These are phyloP conservation scores for Melanopsichium pennsylvanicum DNA, from an alignment of 1,284 basidiomycete genomes.

Conservation along the genomic window DNA sequence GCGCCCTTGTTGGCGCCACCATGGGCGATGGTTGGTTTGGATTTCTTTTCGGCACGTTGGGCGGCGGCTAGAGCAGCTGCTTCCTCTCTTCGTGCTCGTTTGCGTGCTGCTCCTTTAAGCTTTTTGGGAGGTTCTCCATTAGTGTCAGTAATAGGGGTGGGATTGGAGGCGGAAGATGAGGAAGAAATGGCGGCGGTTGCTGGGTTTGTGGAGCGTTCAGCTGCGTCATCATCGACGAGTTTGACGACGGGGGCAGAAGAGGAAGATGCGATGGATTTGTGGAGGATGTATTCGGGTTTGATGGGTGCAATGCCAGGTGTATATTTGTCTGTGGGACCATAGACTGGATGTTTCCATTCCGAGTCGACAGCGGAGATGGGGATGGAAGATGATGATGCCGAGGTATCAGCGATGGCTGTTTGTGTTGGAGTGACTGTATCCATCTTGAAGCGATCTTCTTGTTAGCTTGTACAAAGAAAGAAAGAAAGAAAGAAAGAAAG, in stretches of 20 bases:
- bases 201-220: constrained; percentile 27
- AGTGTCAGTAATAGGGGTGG: background rate
- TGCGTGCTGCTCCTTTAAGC: constrained; percentile 46
- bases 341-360: constrained; percentile 43
- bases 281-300: constrained; percentile 42
- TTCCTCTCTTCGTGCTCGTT: constrained; percentile 34
- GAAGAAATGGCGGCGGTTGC: constrained; percentile 2
- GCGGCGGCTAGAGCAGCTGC: constrained; percentile 25
- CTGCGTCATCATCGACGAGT: constrained; percentile 29
- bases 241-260: background rate
- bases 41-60: constrained; percentile 24
- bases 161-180: background rate
- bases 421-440: no score
- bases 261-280: constrained; percentile 18
- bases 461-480: no score
- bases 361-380: background rate
- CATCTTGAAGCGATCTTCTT: no score
- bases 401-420: no score
- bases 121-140: constrained; percentile 22
- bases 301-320: constrained; percentile 48
- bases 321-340: constrained; percentile 39
- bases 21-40: constrained; percentile 3
- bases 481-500: background rate
- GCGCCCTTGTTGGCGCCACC: constrained; percentile 20
- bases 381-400: background rate